phyloP scores from a whole-genome alignment of 495 filamentous ascomycete species.

The Endocarpon pusillum region DNA sequence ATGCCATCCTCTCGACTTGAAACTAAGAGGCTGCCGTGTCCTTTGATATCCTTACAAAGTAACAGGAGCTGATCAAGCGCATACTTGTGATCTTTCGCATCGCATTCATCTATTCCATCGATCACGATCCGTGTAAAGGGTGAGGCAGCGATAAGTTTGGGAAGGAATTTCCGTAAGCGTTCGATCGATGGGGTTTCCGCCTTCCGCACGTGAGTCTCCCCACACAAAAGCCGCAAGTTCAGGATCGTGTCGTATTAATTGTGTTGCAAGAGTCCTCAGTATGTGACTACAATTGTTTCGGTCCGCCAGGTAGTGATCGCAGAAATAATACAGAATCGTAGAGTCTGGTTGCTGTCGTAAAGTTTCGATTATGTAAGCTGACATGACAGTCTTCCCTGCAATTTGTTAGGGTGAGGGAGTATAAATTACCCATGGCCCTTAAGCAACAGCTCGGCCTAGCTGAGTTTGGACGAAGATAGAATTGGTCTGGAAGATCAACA shows the following conservation, averaged over 20 bases:
- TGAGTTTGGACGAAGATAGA: too few species aligned
- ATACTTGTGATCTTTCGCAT: background rate
- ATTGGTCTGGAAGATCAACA: background rate
- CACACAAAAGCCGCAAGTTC: background rate
- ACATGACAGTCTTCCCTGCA: background rate
- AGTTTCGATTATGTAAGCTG: background rate
- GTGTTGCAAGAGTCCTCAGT: background rate
- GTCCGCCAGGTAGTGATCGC: background rate
- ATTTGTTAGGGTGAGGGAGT: background rate
- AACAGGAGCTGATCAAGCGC: background rate
- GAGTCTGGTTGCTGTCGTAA: background rate
- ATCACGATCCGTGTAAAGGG: background rate
- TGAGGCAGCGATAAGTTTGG: background rate
- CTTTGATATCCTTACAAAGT: background rate
- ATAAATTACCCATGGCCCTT: too few species aligned
- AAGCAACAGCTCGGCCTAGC: too few species aligned
- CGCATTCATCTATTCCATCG: slow-evolving; percentile 1
- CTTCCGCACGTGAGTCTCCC: background rate
- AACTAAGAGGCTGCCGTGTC: background rate
- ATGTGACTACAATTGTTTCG: background rate
- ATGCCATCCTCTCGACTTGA: background rate
- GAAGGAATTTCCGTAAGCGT: background rate
- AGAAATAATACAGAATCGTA: background rate
- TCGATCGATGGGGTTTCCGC: background rate
- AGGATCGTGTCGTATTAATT: background rate